Conservation (phyloP, 2,329 filamentous ascomycete species). For the Cladosporium sp. region DNA sequence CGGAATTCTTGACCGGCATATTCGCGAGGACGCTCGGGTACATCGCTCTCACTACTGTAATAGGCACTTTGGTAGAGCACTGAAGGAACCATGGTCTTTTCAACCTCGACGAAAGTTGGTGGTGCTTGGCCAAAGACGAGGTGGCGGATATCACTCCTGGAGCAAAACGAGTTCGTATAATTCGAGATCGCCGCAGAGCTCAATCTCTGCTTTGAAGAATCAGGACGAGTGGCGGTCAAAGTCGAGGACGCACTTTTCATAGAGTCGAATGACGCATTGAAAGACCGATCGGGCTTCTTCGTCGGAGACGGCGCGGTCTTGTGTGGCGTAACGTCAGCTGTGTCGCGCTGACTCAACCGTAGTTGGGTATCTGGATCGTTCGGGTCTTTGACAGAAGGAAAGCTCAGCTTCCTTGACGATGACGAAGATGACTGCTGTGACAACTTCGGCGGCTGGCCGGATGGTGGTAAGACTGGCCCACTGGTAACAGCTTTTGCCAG, state of each 20-base stretch:
- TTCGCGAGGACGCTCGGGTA: slow-evolving; percentile 73
- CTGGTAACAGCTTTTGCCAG: not conserved
- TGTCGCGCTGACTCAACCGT: slow-evolving; percentile 62
- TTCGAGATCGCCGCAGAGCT: not conserved
- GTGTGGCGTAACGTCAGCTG: not conserved
- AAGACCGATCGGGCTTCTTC: not conserved
- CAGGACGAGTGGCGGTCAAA: slow-evolving; percentile 51
- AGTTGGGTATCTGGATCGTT: slow-evolving; percentile 63
- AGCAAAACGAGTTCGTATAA: slow-evolving; percentile 30
- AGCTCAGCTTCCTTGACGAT: slow-evolving; percentile 57
- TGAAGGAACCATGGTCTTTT: slow-evolving; percentile 62
- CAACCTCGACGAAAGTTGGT: slow-evolving; percentile 49
- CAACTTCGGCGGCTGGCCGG: slow-evolving; percentile 24
- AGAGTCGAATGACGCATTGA: not conserved
- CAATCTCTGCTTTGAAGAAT: slow-evolving; percentile 27
- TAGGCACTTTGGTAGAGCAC: slow-evolving; percentile 82
- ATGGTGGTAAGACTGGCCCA: slow-evolving; percentile 14
- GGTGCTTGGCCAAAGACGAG: slow-evolving; percentile 42
- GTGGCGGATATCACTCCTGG: slow-evolving; percentile 24
- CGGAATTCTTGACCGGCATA: slow-evolving; percentile 88
- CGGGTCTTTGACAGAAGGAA: slow-evolving; percentile 76
- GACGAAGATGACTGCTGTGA: slow-evolving; percentile 36
- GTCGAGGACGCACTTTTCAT: not conserved
- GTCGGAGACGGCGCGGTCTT: not conserved
- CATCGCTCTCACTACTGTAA: slow-evolving; percentile 81